These are phyloP conservation scores for Lyophyllum decastes DNA, from an alignment of 768 basidiomycete species.

Conservation along the genomic window DNA sequence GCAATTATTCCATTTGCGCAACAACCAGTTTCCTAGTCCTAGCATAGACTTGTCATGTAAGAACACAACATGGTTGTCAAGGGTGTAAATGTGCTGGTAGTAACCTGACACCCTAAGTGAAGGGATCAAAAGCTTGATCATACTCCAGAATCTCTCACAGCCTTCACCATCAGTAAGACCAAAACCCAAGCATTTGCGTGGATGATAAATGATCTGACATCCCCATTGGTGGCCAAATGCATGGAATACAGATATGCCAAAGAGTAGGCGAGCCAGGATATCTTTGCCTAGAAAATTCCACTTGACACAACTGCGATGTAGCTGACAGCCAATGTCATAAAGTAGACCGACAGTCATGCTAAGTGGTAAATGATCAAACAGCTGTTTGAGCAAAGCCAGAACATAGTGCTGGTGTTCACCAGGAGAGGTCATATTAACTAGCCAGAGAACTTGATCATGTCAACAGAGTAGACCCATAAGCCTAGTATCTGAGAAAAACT, in stretches of 20 bases:
- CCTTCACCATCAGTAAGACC: constrained; percentile 18
- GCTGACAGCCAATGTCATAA: constrained; percentile 40
- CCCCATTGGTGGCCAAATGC: constrained; percentile 42
- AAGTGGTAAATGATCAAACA: constrained; percentile 34
- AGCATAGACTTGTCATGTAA: background rate
- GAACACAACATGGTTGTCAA: constrained; percentile 21
- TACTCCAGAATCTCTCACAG: constrained; percentile 32
- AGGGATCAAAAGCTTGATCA: background rate
- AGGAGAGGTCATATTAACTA: constrained; percentile 36
- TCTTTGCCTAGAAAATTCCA: constrained; percentile 24
- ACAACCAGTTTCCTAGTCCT: background rate
- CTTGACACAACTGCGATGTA: constrained; percentile 26
- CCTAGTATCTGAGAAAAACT: constrained; percentile 31
- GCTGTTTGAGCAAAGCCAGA: constrained; percentile 17
- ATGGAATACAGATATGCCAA: constrained; percentile 38
- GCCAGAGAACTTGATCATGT: constrained; percentile 34
- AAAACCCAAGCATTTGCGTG: constrained; percentile 30
- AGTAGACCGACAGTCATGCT: constrained; percentile 9
- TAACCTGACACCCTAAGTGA: constrained; percentile 13
- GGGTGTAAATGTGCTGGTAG: constrained; percentile 24
- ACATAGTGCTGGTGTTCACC: constrained; percentile 32
- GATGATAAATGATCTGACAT: constrained; percentile 37
- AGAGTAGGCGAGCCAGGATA: constrained; percentile 23
- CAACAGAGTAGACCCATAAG: constrained; percentile 39
- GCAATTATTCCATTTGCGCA: background rate